These are phyloP conservation scores for Boletus tylopilopsis DNA, from an alignment of 768 basidiomycete species.

Conservation along the genomic window DNA sequence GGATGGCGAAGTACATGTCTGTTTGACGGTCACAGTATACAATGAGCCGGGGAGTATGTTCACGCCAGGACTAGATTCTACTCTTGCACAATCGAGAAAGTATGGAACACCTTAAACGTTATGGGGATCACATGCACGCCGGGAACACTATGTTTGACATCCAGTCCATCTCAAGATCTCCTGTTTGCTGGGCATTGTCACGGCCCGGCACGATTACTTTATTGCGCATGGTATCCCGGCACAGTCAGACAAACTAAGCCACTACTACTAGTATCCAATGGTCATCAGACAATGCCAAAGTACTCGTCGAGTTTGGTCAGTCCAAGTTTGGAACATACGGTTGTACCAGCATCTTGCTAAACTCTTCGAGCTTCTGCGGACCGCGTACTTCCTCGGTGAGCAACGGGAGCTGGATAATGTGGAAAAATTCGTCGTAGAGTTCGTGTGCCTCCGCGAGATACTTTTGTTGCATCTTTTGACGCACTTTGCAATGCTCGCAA, in stretches of 20 bases:
- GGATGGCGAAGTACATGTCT: slow-evolving; percentile 85
- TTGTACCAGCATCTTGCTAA: slow-evolving; percentile 86
- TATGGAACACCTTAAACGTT: background rate
- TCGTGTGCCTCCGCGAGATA: slow-evolving; percentile 96
- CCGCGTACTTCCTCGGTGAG: slow-evolving; percentile 97
- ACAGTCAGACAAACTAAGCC: slow-evolving; percentile 6
- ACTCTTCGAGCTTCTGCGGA: slow-evolving; percentile 87
- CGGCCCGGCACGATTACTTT: background rate
- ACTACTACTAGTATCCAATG: slow-evolving; percentile 1
- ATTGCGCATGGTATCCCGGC: slow-evolving; percentile 13
- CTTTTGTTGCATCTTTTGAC: slow-evolving; percentile 98
- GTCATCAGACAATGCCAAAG: background rate
- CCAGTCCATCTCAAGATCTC: too few relatives aligned
- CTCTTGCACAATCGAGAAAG: background rate
- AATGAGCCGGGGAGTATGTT: background rate
- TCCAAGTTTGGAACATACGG: slow-evolving; percentile 58
- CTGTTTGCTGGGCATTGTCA: background rate
- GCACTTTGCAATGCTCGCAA: slow-evolving; percentile 93
- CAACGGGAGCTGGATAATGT: slow-evolving; percentile 89
- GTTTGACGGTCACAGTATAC: slow-evolving; percentile 35
- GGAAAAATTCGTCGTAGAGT: slow-evolving; percentile 97
- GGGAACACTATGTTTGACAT: too few relatives aligned
- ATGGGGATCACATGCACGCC: too few relatives aligned
- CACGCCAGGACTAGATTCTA: background rate
- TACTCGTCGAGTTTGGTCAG: slow-evolving; percentile 10